Evolutionary conservation across 2,329 filamentous ascomycete species (phyloP), one percentile per base, ranked within the genome.

Genomic region (Diaporthe amygdali): DNA sequence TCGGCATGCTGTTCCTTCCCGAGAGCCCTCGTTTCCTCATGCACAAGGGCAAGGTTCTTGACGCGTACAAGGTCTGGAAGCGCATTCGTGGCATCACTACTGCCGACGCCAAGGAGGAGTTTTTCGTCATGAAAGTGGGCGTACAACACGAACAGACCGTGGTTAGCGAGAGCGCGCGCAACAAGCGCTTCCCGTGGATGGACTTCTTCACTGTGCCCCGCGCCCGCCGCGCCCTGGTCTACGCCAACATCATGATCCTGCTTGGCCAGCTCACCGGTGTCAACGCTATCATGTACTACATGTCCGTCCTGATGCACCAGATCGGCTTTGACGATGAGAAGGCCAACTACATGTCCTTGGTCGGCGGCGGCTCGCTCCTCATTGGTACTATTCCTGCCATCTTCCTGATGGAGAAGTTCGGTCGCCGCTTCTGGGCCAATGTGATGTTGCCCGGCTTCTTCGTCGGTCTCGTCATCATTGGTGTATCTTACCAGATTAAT

Each of bases 401-500:
- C 69, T 86, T 93, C 77, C 88, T 88, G 74, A 94, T 94, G 92
- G 92, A 94, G 77, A 88, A 85, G 3, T 93, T 90, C 61, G 92
- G 92, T 15, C 90, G 92, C 27, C 89, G 92, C 5, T 93, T 93
- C 86, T 94, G 92, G 92, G 92, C 91, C 39, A 92, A 91, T 73
- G 86, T 85, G 5, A 94, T 92, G 88, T 82, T 94, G 49, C 91
- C 91, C 0, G 90, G 91, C 0, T 94, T 93, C 84, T 92, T 94
- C 76, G 78, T 93, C 54, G 92, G 92, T 20, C 84, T 94, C 0
- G 80, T 93, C 12, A 83, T 94, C 30, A 90, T 94, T 72, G 92
- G 91, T 5, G 81, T 86, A 22, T 89, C 87, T 54, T 93, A 93
- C 81, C 86, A 88, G 12, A 85, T 92, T 49, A 84, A 81, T 0